Evolutionary conservation across 192 early-diverging fungal species (phyloP).

Genomic region (Rhizophagus sp.): DNA sequence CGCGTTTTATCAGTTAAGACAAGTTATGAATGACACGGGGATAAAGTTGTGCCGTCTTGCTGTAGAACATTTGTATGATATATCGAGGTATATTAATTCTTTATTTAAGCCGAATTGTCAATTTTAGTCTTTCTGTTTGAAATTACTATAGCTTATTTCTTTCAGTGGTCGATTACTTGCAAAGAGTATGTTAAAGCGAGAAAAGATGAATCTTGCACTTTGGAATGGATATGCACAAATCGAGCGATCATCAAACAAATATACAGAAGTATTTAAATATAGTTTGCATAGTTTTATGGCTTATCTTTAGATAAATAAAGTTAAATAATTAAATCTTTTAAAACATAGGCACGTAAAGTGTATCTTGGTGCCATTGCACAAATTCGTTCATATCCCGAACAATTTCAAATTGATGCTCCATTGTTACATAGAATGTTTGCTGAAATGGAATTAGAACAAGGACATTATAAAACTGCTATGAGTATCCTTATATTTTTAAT

Average conservation of each 20-base stretch:
- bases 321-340: not conserved
- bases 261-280: constrained; percentile 43
- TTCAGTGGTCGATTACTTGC: constrained; percentile 48
- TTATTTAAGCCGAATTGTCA: not conserved
- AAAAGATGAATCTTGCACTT: constrained; percentile 46
- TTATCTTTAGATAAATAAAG: not conserved
- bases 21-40: constrained; percentile 36
- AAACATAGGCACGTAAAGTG: constrained; percentile 48
- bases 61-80: constrained; percentile 40
- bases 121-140: too few relatives aligned
- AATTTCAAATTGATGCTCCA: constrained; percentile 38
- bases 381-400: constrained; percentile 39
- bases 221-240: constrained; percentile 60
- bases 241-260: constrained; percentile 45
- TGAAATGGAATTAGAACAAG: constrained; percentile 55
- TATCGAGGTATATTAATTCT: not conserved
- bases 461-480: constrained; percentile 43
- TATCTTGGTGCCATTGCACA: constrained; percentile 47
- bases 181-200: constrained; percentile 45
- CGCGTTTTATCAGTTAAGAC: constrained; percentile 45
- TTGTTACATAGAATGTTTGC: constrained; percentile 50
- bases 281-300: not conserved
- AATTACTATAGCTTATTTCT: not conserved
- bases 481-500: constrained; percentile 36
- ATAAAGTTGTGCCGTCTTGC: constrained; percentile 44